phyloP scores from a whole-genome alignment of 129 eudicot genomes.

The sunflower (Helianthus annuus) region DNA sequence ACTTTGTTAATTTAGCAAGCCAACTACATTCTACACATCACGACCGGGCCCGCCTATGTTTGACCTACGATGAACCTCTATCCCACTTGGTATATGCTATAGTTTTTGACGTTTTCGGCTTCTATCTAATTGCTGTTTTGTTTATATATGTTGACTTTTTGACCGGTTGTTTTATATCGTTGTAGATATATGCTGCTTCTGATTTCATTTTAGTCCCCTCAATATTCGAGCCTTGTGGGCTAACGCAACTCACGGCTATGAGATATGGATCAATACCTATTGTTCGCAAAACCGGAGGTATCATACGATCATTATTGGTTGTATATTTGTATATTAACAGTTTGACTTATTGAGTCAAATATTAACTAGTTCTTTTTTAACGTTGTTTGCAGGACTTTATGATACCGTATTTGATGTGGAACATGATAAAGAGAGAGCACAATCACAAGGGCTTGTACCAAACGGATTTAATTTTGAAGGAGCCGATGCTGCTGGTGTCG shows the following conservation, averaged over 20 bases:
- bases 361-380: background rate
- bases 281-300: slow-evolving; percentile 99
- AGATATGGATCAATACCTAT: slow-evolving; percentile 95
- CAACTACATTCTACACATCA: slow-evolving; percentile 81
- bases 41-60: slow-evolving; percentile 87
- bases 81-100: slow-evolving; percentile 83
- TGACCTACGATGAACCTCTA: slow-evolving; percentile 93
- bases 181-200: slow-evolving; percentile 91
- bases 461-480: slow-evolving; percentile 95
- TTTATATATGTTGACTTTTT: slow-evolving; percentile 1
- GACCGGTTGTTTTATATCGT: slow-evolving; percentile 11
- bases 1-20: slow-evolving; percentile 84
- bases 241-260: slow-evolving; percentile 98
- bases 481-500: slow-evolving; percentile 97
- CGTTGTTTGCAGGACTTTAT: slow-evolving; percentile 63
- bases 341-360: background rate
- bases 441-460: slow-evolving; percentile 78
- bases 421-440: slow-evolving; percentile 94
- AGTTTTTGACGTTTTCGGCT: background rate
- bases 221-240: slow-evolving; percentile 99
- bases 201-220: slow-evolving; percentile 98
- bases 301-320: background rate
- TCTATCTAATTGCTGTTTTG: no score
- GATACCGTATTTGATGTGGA: slow-evolving; percentile 98
- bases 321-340: background rate